Evolutionary conservation across 2,329 filamentous ascomycete genomes (phyloP).

Genomic region (Shiraia bambusicola): DNA sequence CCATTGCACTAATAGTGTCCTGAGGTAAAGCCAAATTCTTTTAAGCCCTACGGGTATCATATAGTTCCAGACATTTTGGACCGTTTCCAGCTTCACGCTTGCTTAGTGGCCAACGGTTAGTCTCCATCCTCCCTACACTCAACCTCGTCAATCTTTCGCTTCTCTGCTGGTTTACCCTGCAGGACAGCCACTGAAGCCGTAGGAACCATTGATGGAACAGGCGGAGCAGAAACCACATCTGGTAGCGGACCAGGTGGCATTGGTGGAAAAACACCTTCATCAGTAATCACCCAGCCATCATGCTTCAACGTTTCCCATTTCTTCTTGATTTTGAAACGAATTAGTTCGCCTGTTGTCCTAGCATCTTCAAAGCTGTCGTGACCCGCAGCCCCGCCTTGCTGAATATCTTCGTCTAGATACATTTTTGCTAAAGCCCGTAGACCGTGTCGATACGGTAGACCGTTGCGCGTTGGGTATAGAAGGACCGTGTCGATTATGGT

Average conservation of each 20-base stretch:
- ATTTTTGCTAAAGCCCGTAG: slow-evolving; percentile 72
- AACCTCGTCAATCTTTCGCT: slow-evolving; percentile 26
- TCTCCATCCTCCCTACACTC: slow-evolving; percentile 6
- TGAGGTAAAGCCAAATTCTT: too few relatives aligned
- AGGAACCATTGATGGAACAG: slow-evolving; percentile 20
- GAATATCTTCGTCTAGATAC: slow-evolving; percentile 75
- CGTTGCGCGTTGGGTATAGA: slow-evolving; percentile 75
- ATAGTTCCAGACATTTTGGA: too few relatives aligned
- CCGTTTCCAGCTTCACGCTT: neutral
- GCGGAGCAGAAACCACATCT: slow-evolving; percentile 10
- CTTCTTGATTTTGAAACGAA: slow-evolving; percentile 68
- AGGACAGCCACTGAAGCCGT: slow-evolving; percentile 8
- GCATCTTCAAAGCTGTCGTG: slow-evolving; percentile 95
- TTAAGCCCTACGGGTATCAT: too few relatives aligned
- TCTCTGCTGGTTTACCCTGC: slow-evolving; percentile 15
- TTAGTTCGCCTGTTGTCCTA: slow-evolving; percentile 81
- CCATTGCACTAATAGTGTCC: too few relatives aligned
- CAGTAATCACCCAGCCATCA: slow-evolving; percentile 62
- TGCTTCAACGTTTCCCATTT: slow-evolving; percentile 68
- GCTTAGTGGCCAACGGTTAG: slow-evolving; percentile 10
- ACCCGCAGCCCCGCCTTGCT: slow-evolving; percentile 67
- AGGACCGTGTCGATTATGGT: slow-evolving; percentile 83
- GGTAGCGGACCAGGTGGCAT: slow-evolving; percentile 25
- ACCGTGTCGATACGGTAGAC: slow-evolving; percentile 74
- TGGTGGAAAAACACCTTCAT: slow-evolving; percentile 35